These are phyloP conservation scores for Blastomyces percursus DNA, from an alignment of 2,329 filamentous ascomycete species.

Conservation along the genomic window DNA sequence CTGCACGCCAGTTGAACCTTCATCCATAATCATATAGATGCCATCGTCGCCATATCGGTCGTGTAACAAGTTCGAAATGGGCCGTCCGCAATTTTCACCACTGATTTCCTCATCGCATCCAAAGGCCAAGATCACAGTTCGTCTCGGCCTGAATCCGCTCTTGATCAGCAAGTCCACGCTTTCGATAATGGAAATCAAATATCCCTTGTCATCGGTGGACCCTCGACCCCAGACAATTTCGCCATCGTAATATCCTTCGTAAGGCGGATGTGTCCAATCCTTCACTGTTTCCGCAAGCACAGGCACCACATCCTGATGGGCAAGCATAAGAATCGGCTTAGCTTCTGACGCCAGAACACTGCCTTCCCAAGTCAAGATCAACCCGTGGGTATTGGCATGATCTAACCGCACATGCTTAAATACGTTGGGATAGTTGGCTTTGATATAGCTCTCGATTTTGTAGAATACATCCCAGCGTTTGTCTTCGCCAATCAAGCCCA, in stretches of 20 bases:
- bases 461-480: constrained; percentile 48
- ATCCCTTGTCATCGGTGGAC: constrained; percentile 50
- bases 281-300: constrained; percentile 40
- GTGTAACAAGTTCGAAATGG: constrained; percentile 39
- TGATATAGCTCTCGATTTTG: constrained; percentile 40
- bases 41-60: constrained; percentile 45
- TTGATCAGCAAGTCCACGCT: constrained; percentile 46
- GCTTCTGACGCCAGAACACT: constrained; percentile 26
- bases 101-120: constrained; percentile 55
- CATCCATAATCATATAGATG: constrained; percentile 48
- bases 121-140: constrained; percentile 49
- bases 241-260: constrained; percentile 48
- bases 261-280: constrained; percentile 52
- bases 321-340: constrained; percentile 50
- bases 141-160: constrained; percentile 41
- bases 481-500: constrained; percentile 45
- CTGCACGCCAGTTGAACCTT: constrained; percentile 41
- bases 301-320: constrained; percentile 55
- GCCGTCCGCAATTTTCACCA: constrained; percentile 40
- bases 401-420: constrained; percentile 40
- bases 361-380: constrained; percentile 49
- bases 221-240: constrained; percentile 52
- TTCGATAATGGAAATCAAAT: constrained; percentile 47
- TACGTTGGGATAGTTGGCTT: constrained; percentile 40
- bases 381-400: constrained; percentile 48